A percentile compares a stretch with the other conserved stretches of the same genome.
Conservation (phyloP, 805 yeast genomes). For the Candida tammaniensis region DNA sequence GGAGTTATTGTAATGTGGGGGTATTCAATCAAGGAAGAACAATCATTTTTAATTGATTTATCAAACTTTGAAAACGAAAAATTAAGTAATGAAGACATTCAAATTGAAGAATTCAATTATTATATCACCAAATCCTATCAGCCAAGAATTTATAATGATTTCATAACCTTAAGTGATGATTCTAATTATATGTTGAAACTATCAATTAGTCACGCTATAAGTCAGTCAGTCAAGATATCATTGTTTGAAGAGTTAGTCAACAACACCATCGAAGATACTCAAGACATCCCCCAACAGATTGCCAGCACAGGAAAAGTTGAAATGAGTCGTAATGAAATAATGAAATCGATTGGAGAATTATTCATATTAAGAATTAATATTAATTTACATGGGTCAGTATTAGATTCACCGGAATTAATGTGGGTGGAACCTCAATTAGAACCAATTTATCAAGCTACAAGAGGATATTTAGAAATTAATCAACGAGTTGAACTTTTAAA, state of each 20-base stretch:
- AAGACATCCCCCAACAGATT: constrained; percentile 94
- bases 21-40: constrained; percentile 78
- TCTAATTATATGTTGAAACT: constrained; percentile 87
- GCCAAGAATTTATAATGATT: constrained; percentile 93
- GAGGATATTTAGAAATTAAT: constrained; percentile 93
- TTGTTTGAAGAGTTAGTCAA: constrained; percentile 94
- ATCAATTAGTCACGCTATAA: constrained; percentile 91
- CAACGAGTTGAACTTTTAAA: constrained; percentile 88
- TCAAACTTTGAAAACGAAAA: constrained; percentile 93
- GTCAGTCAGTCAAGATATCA: constrained; percentile 94
- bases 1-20: constrained; percentile 99
- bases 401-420: constrained; percentile 97
- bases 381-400: constrained; percentile 79
- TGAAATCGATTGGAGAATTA: constrained; percentile 96
- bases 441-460: constrained; percentile 94
- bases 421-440: constrained; percentile 99
- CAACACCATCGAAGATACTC: constrained; percentile 95
- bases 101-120: constrained; percentile 91
- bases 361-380: constrained; percentile 83
- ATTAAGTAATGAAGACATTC: constrained; percentile 86
- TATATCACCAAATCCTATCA: constrained; percentile 92
- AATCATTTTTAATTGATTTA: constrained; percentile 73
- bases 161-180: constrained; percentile 88
- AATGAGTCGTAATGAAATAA: constrained; percentile 90
- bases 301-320: constrained; percentile 93